A percentile compares a stretch with the other conserved stretches of the same genome.
Conservation (phyloP, 306 rosid species). For the Sophora flavescens region DNA sequence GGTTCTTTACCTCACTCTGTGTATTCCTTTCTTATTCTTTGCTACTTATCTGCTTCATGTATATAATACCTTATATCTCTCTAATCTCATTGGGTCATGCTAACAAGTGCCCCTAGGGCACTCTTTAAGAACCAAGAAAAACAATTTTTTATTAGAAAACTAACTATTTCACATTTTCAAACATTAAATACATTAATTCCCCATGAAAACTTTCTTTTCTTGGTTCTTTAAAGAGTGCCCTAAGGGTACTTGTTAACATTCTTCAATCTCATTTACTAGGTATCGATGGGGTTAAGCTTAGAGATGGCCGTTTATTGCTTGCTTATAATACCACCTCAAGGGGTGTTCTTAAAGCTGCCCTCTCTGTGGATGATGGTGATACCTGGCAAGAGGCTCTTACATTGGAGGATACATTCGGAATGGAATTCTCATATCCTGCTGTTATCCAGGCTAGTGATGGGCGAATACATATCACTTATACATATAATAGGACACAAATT, state of each 20-base stretch:
- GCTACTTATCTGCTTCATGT: background rate
- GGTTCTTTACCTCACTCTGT: conserved; percentile 14
- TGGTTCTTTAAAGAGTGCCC: no score
- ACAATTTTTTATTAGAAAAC: no score
- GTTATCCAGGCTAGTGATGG: conserved; percentile 86
- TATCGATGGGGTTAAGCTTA: conserved; percentile 89
- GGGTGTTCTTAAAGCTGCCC: conserved; percentile 81
- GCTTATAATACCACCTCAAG: conserved; percentile 80
- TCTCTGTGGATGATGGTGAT: conserved; percentile 87
- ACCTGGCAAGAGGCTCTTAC: conserved; percentile 77
- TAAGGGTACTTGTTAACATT: no score
- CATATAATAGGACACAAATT: conserved; percentile 82
- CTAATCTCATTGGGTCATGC: no score
- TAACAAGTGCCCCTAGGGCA: no score
- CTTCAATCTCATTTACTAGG: conserved; percentile 52
- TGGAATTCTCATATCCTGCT: conserved; percentile 96
- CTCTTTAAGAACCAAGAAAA: no score
- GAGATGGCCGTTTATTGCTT: conserved; percentile 76
- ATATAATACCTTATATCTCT: no score
- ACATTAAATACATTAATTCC: no score
- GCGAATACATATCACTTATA: conserved; percentile 77
- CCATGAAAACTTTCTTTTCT: no score
- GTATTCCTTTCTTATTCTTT: background rate
- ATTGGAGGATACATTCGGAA: conserved; percentile 71
- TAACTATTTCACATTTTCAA: no score